A percentile compares a stretch with the other conserved stretches of the same genome.
These are phyloP conservation scores for Pachyrhizus erosus DNA, from an alignment of 306 rosid species.

Conservation along the genomic window DNA sequence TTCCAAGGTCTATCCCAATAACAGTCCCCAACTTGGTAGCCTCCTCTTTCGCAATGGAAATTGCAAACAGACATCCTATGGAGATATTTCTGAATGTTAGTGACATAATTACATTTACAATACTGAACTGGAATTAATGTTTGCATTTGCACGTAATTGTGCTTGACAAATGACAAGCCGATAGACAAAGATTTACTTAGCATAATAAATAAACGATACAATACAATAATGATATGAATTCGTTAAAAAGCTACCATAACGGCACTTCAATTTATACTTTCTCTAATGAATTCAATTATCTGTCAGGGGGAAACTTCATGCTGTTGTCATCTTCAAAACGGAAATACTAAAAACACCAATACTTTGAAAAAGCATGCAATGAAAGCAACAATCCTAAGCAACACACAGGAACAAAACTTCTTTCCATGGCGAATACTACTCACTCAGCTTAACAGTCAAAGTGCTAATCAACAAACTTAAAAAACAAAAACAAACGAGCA, in stretches of 20 bases:
- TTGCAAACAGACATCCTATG: conserved; percentile 78
- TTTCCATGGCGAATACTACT: neutral
- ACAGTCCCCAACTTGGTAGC: conserved; percentile 90
- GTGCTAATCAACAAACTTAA: neutral
- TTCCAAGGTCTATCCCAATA: conserved; percentile 93
- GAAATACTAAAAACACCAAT: neutral
- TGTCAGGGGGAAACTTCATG: neutral
- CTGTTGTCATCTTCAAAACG: neutral
- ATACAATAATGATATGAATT: neutral
- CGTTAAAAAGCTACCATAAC: neutral
- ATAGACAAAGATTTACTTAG: neutral
- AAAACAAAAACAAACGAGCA: neutral
- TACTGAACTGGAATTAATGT: neutral
- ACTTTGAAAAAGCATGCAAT: neutral
- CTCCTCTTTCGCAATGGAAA: conserved; percentile 90
- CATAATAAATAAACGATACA: neutral
- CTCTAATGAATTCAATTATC: neutral
- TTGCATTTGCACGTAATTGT: neutral
- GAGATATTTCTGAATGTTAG: conserved; percentile 32
- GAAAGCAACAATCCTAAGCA: neutral
- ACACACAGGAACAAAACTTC: neutral
- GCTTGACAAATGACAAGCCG: conserved; percentile 1
- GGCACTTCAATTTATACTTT: neutral
- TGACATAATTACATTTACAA: neutral
- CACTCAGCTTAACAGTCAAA: neutral